Evolutionary conservation across 1,139 yeast genomes (phyloP).

Genomic region (Zygosaccharomyces pseudobailii): DNA sequence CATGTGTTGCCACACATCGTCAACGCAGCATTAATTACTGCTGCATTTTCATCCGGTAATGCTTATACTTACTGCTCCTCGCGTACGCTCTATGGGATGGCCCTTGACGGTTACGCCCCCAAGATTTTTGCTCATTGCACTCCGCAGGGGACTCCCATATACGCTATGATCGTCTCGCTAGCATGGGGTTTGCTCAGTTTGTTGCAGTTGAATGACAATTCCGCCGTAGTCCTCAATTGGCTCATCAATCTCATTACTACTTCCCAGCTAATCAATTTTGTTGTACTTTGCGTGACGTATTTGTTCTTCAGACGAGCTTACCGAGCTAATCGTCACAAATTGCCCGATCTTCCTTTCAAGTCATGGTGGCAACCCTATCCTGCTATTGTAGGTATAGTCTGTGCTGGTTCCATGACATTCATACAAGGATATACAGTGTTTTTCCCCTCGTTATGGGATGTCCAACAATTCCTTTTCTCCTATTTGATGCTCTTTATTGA

Average conservation of each 20-base stretch:
- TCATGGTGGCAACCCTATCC: conserved; percentile 57
- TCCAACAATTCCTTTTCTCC: conserved; percentile 56
- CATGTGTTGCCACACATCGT: conserved; percentile 57
- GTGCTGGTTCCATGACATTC: conserved; percentile 51
- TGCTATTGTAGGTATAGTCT: conserved; percentile 46
- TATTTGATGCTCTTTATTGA: conserved; percentile 67
- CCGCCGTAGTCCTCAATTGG: conserved; percentile 71
- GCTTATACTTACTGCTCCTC: conserved; percentile 65
- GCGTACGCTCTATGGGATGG: conserved; percentile 56
- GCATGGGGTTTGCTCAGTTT: conserved; percentile 41
- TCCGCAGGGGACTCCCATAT: conserved; percentile 47
- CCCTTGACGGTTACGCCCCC: conserved; percentile 60
- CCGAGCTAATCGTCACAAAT: conserved; percentile 50
- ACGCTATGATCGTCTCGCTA: conserved; percentile 43
- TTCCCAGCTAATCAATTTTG: conserved; percentile 70
- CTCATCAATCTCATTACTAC: conserved; percentile 74
- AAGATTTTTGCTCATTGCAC: conserved; percentile 46
- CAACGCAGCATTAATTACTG: conserved; percentile 54
- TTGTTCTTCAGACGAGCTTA: conserved; percentile 60
- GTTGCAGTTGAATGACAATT: conserved; percentile 54
- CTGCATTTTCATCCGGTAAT: conserved; percentile 71
- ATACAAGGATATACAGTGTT: conserved; percentile 66
- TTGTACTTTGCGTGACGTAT: conserved; percentile 60
- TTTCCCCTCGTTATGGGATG: conserved; percentile 57
- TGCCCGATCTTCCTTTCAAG: conserved; percentile 51